A percentile compares a stretch with the other conserved stretches of the same genome.
These are phyloP conservation scores for Serendipita indica DNA, from an alignment of 768 basidiomycete genomes.

Conservation along the genomic window DNA sequence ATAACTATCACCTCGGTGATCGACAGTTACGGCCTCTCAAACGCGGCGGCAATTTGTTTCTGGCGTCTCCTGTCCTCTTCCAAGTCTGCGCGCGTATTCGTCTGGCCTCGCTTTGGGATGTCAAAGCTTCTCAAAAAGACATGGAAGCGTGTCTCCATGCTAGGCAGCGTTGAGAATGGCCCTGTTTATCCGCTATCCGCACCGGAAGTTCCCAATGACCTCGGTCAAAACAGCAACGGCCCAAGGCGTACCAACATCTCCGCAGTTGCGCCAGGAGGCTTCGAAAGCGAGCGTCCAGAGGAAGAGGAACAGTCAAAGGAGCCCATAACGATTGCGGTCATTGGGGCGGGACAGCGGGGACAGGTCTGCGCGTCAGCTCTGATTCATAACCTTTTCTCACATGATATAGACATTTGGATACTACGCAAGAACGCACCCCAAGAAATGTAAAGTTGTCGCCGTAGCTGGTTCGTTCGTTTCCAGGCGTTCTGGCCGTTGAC, in stretches of 20 bases:
- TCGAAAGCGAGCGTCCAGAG: background rate
- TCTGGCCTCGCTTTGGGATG: background rate
- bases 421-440: conserved; percentile 46
- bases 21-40: too few species aligned
- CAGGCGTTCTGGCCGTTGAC: conserved; percentile 74
- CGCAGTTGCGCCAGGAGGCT: background rate
- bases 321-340: conserved; percentile 55
- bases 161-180: background rate
- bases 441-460: conserved; percentile 63
- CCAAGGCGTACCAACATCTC: background rate
- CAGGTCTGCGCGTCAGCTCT: conserved; percentile 30
- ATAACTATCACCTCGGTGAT: too few species aligned
- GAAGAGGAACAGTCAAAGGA: background rate
- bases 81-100: too few species aligned
- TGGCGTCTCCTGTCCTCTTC: too few species aligned
- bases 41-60: too few species aligned
- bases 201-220: background rate
- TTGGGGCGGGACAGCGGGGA: conserved; percentile 78
- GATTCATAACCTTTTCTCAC: background rate
- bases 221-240: background rate
- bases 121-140: conserved; percentile 3
- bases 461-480: background rate
- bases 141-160: background rate
- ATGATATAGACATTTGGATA: conserved; percentile 30
- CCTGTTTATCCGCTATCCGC: background rate